Base-by-base conservation (phyloP, 1,284 basidiomycete genomes). In the Melampsora allii-populina region DNA sequence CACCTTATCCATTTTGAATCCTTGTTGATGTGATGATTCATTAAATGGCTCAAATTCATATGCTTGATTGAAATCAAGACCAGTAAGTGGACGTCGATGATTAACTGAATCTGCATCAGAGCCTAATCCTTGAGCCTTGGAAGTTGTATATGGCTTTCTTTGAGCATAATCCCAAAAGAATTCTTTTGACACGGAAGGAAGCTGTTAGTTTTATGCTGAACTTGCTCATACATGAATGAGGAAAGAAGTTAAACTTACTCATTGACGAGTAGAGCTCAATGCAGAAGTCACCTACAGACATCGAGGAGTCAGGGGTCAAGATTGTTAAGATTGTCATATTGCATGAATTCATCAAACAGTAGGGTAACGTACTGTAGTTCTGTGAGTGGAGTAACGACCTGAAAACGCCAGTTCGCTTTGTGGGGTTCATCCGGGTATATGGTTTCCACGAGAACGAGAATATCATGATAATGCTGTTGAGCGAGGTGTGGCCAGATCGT, bases 331-430 rank as follows among this genome's bases (percentile, higher is more conserved):
- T 1, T 21, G 21, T 3, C 2, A 60, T 27, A 7, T 27, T 33
- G 27, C 3, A 39, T 27, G 27, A 2, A 48, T 19, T 17, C 5
- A n/a, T 9, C 63, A n/a, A 36, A 1, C 12, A 17, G 12, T 14
- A 67, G 19, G 6, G 39, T 29, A 45, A 63, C 68, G 7, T 21
- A 72, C 68, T 50, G 39, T 72, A 72, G n/a, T 72, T 72, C 63
- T 72, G 68, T 5, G 68, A 72, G 42, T 72, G 61, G 6, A 72
- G n/a, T 19, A 72, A 72, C 1, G 68, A 72, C 9, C n/a, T 39
- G 48, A 60, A 72, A 48, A 29, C 60, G 17, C 61, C 14, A 14
- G 68, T 72, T 27, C 31, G 61, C 24, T 45, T 27, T n/a, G 39
- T 60, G 2, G 68, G 63, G 5, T 64, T 58, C 48, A 72, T 36